A percentile compares a stretch with the other conserved stretches of the same genome.
Conservation (phyloP, 495 filamentous ascomycete species). For the Apodospora peruviana region DNA sequence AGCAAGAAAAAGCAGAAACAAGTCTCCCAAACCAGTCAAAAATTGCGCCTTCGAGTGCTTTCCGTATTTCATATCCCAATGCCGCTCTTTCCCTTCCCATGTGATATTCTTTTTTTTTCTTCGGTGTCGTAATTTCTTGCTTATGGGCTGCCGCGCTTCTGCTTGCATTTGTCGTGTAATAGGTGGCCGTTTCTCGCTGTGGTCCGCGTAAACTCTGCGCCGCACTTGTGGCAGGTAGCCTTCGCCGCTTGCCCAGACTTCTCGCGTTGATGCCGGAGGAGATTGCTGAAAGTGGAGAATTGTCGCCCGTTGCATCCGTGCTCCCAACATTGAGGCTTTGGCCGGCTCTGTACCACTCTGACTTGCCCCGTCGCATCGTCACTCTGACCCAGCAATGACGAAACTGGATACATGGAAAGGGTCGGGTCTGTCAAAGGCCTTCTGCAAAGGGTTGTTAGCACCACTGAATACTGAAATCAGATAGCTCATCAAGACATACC, state of each 20-base stretch:
- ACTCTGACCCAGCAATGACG: slow-evolving; percentile 20
- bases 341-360: slow-evolving; percentile 66
- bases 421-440: slow-evolving; percentile 33
- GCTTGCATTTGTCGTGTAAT: slow-evolving; percentile 85
- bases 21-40: too few relatives aligned
- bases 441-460: slow-evolving; percentile 4
- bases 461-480: neutral
- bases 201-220: slow-evolving; percentile 85
- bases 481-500: slow-evolving; percentile 21
- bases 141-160: slow-evolving; percentile 35
- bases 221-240: slow-evolving; percentile 79
- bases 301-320: slow-evolving; percentile 91
- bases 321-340: slow-evolving; percentile 92
- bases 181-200: slow-evolving; percentile 88
- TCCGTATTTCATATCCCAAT: too few relatives aligned
- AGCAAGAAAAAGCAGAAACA: too few relatives aligned
- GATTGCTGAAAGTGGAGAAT: slow-evolving; percentile 93
- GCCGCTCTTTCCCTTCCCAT: too few relatives aligned
- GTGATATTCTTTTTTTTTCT: neutral
- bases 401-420: slow-evolving; percentile 39
- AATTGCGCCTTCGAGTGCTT: too few relatives aligned
- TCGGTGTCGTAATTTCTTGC: slow-evolving; percentile 5
- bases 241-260: slow-evolving; percentile 85
- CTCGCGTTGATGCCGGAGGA: slow-evolving; percentile 87
- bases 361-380: slow-evolving; percentile 45